Evolutionary conservation across 169 alveolate genomes (phyloP), one percentile per base, ranked within the genome.

Genomic region (Amoebophrya sp.): DNA sequence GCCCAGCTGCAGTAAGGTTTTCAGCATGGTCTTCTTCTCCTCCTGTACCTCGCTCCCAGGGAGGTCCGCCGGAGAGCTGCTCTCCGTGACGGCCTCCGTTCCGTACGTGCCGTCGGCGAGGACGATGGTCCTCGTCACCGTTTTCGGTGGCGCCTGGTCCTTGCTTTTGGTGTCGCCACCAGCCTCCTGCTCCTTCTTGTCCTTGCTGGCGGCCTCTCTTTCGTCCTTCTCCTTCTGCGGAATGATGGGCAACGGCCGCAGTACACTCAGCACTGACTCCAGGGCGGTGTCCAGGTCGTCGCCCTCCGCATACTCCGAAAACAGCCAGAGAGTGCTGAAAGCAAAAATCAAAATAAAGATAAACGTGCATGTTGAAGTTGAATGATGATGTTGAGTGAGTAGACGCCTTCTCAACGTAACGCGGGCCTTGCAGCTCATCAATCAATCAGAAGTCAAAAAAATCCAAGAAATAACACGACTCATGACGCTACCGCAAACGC

Each of bases 91-190:
- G 34, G 42, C 69, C 92, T 90, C 92, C 1, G 90, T 70, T 4
- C 92, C 92, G 69, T 90, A 90, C 0, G 92, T 69, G 1, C 92
- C 92, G 41, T 90, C 92, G 0, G 89, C 88, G 18, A 90, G 92
- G 31, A 90, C 88, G 40, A 90, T 88, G 0, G 92, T 90, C 26
- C 92, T 78, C 2, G 92, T 90, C 87, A 88, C 91, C n/a, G 7
- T 5, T 16, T 58, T 58, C 78, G 78, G 23, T n/a, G n/a, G n/a
- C n/a, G n/a, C n/a, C n/a, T n/a, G n/a, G n/a, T 58, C 78, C 78
- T 58, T 58, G 29, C 23, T 58, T n/a, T n/a, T n/a, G n/a, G n/a
- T n/a, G n/a, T n/a, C n/a, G n/a, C n/a, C n/a, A n/a, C n/a, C n/a
- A n/a, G n/a, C n/a, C n/a, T 16, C 78, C 34, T 58, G 29, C 7